Evolutionary conservation across 2,329 filamentous ascomycete genomes (phyloP), one percentile per base, ranked within the genome.

Genomic region (Aspergillus terreus): DNA sequence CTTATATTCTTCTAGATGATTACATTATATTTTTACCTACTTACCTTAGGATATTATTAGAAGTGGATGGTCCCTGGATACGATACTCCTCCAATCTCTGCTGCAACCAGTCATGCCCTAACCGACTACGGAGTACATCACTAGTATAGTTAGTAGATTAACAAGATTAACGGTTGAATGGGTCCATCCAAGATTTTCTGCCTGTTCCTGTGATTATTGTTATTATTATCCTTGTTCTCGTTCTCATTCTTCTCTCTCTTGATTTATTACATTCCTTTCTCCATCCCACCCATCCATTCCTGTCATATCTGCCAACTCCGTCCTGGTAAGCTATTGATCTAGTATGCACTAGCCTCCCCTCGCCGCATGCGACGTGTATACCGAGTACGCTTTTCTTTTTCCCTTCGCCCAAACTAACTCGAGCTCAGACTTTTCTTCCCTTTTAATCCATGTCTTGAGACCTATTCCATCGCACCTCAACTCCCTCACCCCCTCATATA

Each of bases 191-290:
- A 32, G 6, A 19, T 15, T 17, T 33, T 46, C 45, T 47, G 46
- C 35, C 14, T 38, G 43, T 6, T 45, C 43, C 38, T 50, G 47
- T 36, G 1, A 38, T n/a, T 42, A 27, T 43, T 35, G 4, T 38
- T 38, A 38, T n/a, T 38, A 17, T n/a, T 17, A 14, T 36, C 5
- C 7, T 38, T 9, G 9, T n/a, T 38, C 15, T n/a, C 6, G n/a
- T 38, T 38, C 6, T n/a, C 35, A n/a, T 52, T 35, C 50, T 30
- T 46, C 47, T 10, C 44, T 35, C 40, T 36, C 19, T 19, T 19
- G 19, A 19, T 19, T 19, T 19, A 19, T 35, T 36, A 44, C 27
- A 15, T 23, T 32, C 32, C 27, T 30, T 27, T 51, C 36, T 44
- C 33, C 38, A 14, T 42, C 14, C 41, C 21, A 4, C 35, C 49